Conservation (phyloP, 768 basidiomycete species). For the Psilocybe azurescens region DNA sequence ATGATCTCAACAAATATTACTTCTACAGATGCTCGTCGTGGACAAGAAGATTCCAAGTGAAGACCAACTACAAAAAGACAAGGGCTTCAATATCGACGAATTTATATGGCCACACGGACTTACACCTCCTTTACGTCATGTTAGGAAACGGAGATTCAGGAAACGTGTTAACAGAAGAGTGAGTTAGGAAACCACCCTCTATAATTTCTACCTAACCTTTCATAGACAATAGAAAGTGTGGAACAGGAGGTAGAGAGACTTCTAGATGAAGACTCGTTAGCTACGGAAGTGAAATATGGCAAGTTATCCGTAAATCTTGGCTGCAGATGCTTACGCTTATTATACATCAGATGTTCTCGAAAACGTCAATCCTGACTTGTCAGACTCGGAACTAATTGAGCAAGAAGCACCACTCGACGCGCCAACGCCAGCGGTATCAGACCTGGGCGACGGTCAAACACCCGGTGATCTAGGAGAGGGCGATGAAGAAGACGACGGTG, state of each 20-base stretch:
- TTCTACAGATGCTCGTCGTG: slow-evolving; percentile 86
- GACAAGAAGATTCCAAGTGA: slow-evolving; percentile 77
- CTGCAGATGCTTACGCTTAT: not conserved
- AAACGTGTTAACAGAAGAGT: slow-evolving; percentile 87
- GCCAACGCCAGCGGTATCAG: slow-evolving; percentile 75
- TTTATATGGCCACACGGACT: slow-evolving; percentile 98
- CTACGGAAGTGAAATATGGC: slow-evolving; percentile 82
- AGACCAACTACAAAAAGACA: slow-evolving; percentile 62
- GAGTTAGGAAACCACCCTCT: slow-evolving; percentile 26
- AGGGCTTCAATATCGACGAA: slow-evolving; percentile 88
- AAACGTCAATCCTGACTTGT: slow-evolving; percentile 89
- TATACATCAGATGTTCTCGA: slow-evolving; percentile 72
- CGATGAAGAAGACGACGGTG: slow-evolving; percentile 62
- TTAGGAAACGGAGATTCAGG: slow-evolving; percentile 89
- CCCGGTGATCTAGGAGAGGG: slow-evolving; percentile 62
- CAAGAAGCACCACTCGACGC: slow-evolving; percentile 68
- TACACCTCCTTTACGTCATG: slow-evolving; percentile 91
- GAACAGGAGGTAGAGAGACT: slow-evolving; percentile 92
- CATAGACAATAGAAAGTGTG: slow-evolving; percentile 90
- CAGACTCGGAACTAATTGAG: slow-evolving; percentile 87
- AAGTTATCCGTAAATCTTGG: slow-evolving; percentile 20
- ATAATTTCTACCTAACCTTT: not conserved
- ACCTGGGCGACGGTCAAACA: slow-evolving; percentile 66
- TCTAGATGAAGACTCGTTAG: slow-evolving; percentile 78
- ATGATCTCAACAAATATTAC: slow-evolving; percentile 18